Percentiles rank a stretch among this genome's conserved stretches.
phyloP scores from a whole-genome alignment of 2,329 filamentous ascomycete genomes.

The Trichoderma endophyticum region DNA sequence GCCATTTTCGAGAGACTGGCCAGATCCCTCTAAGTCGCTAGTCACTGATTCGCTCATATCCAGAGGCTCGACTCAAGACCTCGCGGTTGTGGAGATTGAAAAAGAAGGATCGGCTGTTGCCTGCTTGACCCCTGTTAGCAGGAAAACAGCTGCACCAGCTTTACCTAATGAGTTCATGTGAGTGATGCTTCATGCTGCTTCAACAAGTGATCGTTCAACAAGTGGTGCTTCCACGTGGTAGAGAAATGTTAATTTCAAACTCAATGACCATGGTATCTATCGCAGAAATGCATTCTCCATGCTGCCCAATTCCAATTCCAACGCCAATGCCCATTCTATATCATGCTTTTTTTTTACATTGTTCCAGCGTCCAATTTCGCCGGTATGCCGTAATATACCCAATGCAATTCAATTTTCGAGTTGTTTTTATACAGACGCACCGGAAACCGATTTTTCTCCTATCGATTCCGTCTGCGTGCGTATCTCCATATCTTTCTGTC shows the following conservation, averaged over 20 bases:
- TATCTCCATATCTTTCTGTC: slow-evolving; percentile 20
- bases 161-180: neutral
- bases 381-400: neutral
- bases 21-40: neutral
- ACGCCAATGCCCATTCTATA: neutral
- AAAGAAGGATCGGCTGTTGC: neutral
- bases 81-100: neutral
- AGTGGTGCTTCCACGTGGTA: neutral
- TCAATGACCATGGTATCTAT: slow-evolving; percentile 4
- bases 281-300: neutral
- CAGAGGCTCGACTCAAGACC: neutral
- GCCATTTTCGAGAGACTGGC: neutral
- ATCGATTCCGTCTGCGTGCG: slow-evolving; percentile 10
- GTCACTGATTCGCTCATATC: neutral
- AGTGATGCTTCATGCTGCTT: neutral
- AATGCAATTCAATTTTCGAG: neutral
- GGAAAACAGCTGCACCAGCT: neutral
- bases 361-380: neutral
- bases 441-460: slow-evolving; percentile 14
- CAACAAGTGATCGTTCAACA: neutral
- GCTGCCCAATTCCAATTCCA: neutral
- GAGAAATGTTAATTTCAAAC: neutral
- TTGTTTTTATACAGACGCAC: neutral
- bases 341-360: neutral
- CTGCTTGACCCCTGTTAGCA: slow-evolving; percentile 5